Conservation (phyloP, 169 alveolate genomes). For the Eimeria praecox region DNA sequence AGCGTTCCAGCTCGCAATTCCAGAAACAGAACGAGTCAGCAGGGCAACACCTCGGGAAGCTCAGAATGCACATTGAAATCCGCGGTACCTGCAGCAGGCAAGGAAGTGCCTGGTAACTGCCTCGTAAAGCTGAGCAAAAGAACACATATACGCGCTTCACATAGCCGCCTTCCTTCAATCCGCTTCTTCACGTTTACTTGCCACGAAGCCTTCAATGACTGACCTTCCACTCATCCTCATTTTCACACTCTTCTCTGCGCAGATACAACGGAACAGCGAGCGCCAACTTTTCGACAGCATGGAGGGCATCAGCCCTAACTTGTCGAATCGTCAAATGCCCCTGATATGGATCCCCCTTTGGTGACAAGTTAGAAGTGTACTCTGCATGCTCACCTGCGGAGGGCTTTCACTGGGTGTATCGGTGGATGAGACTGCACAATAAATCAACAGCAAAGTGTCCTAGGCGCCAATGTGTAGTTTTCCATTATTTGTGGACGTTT, state of each 20-base stretch:
- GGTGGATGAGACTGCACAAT: constrained; percentile 98
- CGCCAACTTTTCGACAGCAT: not conserved
- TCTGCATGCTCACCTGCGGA: constrained; percentile 84
- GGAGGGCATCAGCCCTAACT: not conserved
- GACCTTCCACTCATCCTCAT: constrained; percentile 84
- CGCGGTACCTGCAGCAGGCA: constrained; percentile 88
- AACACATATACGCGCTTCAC: constrained; percentile 20
- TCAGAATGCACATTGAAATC: not conserved
- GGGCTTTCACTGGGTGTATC: constrained; percentile 98
- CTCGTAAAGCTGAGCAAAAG: constrained; percentile 88
- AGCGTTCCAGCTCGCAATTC: not conserved
- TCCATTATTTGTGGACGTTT: not conserved
- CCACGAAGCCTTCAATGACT: not conserved
- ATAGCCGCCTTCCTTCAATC: not conserved
- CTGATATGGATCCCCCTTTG: not conserved
- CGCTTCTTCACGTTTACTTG: no score
- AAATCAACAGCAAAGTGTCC: not conserved
- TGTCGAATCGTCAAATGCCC: no score
- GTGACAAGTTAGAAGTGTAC: not conserved
- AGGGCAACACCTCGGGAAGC: not conserved
- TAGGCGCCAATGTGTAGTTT: not conserved
- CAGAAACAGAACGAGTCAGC: not conserved
- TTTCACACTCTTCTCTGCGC: constrained; percentile 85
- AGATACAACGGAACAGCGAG: not conserved
- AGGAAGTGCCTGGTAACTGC: constrained; percentile 90